Conservation (phyloP, 2,329 filamentous ascomycete genomes). For the Aspergillus thermomutatus region DNA sequence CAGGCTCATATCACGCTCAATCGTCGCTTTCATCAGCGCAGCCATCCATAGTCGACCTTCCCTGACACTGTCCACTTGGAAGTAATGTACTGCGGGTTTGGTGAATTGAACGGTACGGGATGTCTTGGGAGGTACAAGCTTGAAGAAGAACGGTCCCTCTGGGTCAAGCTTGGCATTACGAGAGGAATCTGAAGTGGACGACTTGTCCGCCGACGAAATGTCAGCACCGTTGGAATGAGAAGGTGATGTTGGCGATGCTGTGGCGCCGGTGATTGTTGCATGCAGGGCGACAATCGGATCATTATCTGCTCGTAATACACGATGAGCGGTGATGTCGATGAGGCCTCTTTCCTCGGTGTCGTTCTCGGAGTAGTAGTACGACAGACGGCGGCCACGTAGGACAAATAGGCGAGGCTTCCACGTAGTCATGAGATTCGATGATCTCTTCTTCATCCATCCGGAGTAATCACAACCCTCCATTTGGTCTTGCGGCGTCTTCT, state of each 20-base stretch:
- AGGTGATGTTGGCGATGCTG: constrained; percentile 61
- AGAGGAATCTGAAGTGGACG: constrained; percentile 28
- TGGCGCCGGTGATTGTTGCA: constrained; percentile 86
- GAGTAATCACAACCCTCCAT: constrained; percentile 86
- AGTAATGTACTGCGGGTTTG: constrained; percentile 95
- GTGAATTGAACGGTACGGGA: constrained; percentile 95
- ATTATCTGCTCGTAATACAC: constrained; percentile 90
- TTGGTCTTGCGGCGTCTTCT: constrained; percentile 76
- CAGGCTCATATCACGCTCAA: constrained; percentile 77
- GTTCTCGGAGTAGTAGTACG: constrained; percentile 93
- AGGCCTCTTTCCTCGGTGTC: constrained; percentile 91
- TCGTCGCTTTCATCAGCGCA: constrained; percentile 96
- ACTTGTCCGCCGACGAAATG: constrained; percentile 30
- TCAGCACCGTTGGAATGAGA: constrained; percentile 38
- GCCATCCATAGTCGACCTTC: constrained; percentile 97
- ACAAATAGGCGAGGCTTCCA: constrained; percentile 98
- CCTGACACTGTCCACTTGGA: constrained; percentile 86
- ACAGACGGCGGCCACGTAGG: constrained; percentile 81
- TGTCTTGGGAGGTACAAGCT: constrained; percentile 85
- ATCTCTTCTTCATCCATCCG: constrained; percentile 99
- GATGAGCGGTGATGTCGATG: constrained; percentile 96
- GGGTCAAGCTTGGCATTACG: constrained; percentile 38
- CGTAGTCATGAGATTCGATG: constrained; percentile 89
- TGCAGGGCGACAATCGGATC: constrained; percentile 88
- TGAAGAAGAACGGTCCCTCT: constrained; percentile 92